These are phyloP conservation scores for Venturia nashicola DNA, from an alignment of 2,329 filamentous ascomycete species.

Conservation along the genomic window DNA sequence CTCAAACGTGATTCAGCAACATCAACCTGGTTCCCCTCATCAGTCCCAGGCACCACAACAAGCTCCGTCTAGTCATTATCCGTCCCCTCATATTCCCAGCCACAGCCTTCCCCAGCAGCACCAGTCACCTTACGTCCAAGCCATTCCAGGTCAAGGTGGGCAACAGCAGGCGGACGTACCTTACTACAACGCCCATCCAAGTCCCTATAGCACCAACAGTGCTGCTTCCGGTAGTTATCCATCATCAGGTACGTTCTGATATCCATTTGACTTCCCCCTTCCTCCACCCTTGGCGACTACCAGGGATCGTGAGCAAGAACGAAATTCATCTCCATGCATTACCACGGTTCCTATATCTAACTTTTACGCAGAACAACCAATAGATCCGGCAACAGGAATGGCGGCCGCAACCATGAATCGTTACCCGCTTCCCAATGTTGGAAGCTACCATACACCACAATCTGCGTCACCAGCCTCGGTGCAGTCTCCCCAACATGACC, in stretches of 20 bases:
- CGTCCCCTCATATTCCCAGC: constrained; percentile 53
- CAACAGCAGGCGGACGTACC: constrained; percentile 56
- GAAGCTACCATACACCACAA: constrained; percentile 91
- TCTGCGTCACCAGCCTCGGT: constrained; percentile 91
- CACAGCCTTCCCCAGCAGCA: constrained; percentile 39
- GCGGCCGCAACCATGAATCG: constrained; percentile 54
- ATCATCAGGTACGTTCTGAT: constrained; percentile 60
- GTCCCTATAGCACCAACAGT: constrained; percentile 71
- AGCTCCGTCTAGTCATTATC: constrained; percentile 45
- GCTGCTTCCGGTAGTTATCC: constrained; percentile 67
- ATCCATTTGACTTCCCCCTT: neutral
- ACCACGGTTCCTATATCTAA: neutral
- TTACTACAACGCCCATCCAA: constrained; percentile 61
- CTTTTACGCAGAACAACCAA: neutral
- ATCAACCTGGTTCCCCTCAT: constrained; percentile 53
- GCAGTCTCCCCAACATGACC: constrained; percentile 83
- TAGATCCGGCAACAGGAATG: constrained; percentile 31
- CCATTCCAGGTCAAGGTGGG: constrained; percentile 47
- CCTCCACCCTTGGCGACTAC: constrained; percentile 3
- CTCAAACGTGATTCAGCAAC: constrained; percentile 58
- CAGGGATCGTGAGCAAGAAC: neutral
- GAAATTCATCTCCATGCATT: neutral
- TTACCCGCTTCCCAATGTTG: constrained; percentile 47
- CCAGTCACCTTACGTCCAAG: constrained; percentile 52
- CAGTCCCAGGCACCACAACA: constrained; percentile 48